These are phyloP conservation scores for Combretum micranthum DNA, from an alignment of 345 rosid species.

Conservation along the genomic window DNA sequence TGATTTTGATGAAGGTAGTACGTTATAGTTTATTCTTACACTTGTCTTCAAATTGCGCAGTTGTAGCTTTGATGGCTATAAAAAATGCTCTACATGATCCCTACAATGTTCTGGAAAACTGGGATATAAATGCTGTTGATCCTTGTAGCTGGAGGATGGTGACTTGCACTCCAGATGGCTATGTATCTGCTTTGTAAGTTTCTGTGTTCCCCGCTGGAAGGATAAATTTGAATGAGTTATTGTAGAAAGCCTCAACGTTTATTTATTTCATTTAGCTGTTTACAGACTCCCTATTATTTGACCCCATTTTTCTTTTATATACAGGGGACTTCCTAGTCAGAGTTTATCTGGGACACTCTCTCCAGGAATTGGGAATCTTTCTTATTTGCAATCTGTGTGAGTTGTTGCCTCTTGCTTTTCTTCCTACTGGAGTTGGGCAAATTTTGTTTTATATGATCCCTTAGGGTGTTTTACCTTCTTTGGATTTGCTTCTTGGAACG, in stretches of 20 bases:
- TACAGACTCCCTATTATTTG: not conserved
- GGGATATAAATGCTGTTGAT: slow-evolving; percentile 97
- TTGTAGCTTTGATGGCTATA: slow-evolving; percentile 82
- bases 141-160: slow-evolving; percentile 99
- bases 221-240: not conserved
- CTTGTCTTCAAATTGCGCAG: slow-evolving; percentile 38
- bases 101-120: slow-evolving; percentile 79
- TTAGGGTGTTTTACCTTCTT: not conserved
- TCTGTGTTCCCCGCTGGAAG: slow-evolving; percentile 1
- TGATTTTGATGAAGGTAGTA: not conserved
- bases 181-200: slow-evolving; percentile 78
- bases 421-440: not conserved
- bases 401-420: slow-evolving; percentile 16
- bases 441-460: not conserved
- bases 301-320: slow-evolving; percentile 6
- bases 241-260: not conserved
- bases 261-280: not conserved
- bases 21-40: slow-evolving; percentile 4
- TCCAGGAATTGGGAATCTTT: slow-evolving; percentile 75
- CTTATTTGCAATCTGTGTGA: slow-evolving; percentile 80
- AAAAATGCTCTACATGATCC: slow-evolving; percentile 79
- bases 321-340: slow-evolving; percentile 94
- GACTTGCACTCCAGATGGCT: slow-evolving; percentile 73
- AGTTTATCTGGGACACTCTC: slow-evolving; percentile 84
- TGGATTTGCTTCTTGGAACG: not conserved